A percentile compares a stretch with the other conserved stretches of the same genome.
phyloP scores from a whole-genome alignment of 768 basidiomycete species.

The Auricularia auricula-judae region DNA sequence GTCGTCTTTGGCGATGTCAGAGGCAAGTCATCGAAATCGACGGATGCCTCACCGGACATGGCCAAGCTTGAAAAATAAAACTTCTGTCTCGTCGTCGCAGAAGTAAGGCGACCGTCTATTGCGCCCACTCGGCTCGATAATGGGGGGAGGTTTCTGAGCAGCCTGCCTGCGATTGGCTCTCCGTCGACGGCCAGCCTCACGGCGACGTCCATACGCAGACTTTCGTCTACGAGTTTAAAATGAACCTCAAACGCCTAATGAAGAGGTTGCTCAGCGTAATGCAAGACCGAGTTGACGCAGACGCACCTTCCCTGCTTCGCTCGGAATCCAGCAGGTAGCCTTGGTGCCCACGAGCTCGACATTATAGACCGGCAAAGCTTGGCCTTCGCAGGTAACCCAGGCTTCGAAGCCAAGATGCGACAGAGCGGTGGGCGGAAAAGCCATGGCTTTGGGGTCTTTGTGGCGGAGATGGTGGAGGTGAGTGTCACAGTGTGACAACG shows the following conservation, averaged over 20 bases:
- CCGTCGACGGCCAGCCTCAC: not conserved
- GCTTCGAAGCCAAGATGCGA: not conserved
- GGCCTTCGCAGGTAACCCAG: not conserved
- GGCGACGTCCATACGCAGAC: no score
- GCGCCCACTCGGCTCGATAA: not conserved
- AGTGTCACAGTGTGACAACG: no score
- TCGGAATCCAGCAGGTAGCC: not conserved
- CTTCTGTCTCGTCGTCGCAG: not conserved
- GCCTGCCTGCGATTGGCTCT: no score
- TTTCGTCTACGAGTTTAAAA: not conserved
- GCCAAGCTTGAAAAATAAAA: not conserved
- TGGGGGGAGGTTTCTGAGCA: not conserved
- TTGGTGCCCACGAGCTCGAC: not conserved
- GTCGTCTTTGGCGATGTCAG: not conserved
- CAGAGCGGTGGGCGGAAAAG: not conserved
- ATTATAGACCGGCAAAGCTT: not conserved
- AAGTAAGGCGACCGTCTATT: not conserved
- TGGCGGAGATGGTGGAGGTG: not conserved
- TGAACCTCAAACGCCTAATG: not conserved
- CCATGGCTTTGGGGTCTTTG: not conserved
- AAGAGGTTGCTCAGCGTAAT: not conserved
- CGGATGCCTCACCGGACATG: not conserved
- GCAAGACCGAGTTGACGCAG: not conserved
- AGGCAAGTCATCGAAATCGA: not conserved
- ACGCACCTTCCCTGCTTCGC: not conserved